Evolutionary conservation across 2,329 filamentous ascomycete species (phyloP).

Genomic region (Fusarium goolgardi): DNA sequence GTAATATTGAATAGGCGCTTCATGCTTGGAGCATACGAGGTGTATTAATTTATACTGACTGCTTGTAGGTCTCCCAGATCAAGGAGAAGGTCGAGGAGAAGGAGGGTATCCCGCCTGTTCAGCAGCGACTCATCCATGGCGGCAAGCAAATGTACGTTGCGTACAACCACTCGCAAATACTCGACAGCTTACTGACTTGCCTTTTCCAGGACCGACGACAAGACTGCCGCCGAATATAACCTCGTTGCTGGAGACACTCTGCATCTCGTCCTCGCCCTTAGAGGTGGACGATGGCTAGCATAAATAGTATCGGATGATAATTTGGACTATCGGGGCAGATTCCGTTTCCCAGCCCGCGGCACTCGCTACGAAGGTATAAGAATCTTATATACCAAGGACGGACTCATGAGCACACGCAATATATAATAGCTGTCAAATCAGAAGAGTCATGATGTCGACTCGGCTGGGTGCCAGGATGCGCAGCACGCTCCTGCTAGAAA

Average conservation of each 20-base stretch:
- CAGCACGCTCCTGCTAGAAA: conserved; percentile 2
- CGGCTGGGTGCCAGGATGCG: conserved; percentile 4
- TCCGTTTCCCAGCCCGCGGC: neutral
- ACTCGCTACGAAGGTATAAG: conserved; percentile 1
- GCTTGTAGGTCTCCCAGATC: conserved; percentile 85
- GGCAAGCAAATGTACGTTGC: conserved; percentile 92
- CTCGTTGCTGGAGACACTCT: conserved; percentile 93
- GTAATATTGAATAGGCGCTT: conserved; percentile 58
- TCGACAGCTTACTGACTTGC: conserved; percentile 8
- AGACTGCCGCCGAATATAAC: conserved; percentile 88
- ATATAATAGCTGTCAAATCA: conserved; percentile 18
- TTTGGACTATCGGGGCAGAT: conserved; percentile 10
- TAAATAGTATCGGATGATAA: conserved; percentile 22
- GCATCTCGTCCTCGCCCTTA: conserved; percentile 93
- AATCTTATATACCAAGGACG: conserved; percentile 27
- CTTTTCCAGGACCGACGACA: conserved; percentile 83
- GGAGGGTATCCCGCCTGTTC: conserved; percentile 95
- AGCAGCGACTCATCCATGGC: conserved; percentile 95
- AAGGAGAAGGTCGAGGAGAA: conserved; percentile 99
- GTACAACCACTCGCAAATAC: neutral
- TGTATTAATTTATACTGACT: conserved; percentile 19
- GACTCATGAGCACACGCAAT: conserved; percentile 14
- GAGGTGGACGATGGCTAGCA: conserved; percentile 70
- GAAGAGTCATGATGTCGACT: conserved; percentile 18
- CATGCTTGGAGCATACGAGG: neutral